Conservation (phyloP, 768 basidiomycete genomes). For the Termitomyces titanicus region DNA sequence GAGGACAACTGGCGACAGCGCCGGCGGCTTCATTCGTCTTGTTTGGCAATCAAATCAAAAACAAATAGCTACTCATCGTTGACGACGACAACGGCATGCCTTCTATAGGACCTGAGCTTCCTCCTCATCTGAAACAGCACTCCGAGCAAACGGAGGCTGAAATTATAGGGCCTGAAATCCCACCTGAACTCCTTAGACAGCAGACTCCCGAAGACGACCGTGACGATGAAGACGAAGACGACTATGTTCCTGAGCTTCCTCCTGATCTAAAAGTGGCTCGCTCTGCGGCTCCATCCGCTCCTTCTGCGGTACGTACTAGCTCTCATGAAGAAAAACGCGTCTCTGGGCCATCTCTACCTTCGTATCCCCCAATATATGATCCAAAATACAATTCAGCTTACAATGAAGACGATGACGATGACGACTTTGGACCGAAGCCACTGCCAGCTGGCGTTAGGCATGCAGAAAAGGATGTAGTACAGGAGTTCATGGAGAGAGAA, state of each 20-base stretch:
- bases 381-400: constrained; percentile 19
- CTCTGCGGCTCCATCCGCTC: constrained; percentile 19
- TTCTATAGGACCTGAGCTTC: constrained; percentile 55
- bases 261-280: constrained; percentile 59
- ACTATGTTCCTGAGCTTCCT: constrained; percentile 70
- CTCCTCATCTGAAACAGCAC: constrained; percentile 38
- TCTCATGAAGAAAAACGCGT: constrained; percentile 31
- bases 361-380: constrained; percentile 31
- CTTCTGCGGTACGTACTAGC: constrained; percentile 14
- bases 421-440: constrained; percentile 84
- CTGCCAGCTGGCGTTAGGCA: constrained; percentile 45
- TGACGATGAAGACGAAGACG: constrained; percentile 49
- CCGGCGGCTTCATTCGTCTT: not conserved
- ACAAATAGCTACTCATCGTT: constrained; percentile 5
- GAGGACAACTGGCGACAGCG: not conserved
- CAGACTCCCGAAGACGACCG: constrained; percentile 21
- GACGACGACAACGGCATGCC: constrained; percentile 31
- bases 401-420: constrained; percentile 52
- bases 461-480: constrained; percentile 59
- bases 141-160: constrained; percentile 14
- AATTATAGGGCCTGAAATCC: constrained; percentile 23
- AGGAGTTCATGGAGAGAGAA: constrained; percentile 84
- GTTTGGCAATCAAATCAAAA: constrained; percentile 9
- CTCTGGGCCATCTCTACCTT: constrained; percentile 53
- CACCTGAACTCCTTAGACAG: constrained; percentile 22